A percentile compares a stretch with the other conserved stretches of the same genome.
phyloP scores from a whole-genome alignment of 2,329 filamentous ascomycete species.

The Cytospora piceae region DNA sequence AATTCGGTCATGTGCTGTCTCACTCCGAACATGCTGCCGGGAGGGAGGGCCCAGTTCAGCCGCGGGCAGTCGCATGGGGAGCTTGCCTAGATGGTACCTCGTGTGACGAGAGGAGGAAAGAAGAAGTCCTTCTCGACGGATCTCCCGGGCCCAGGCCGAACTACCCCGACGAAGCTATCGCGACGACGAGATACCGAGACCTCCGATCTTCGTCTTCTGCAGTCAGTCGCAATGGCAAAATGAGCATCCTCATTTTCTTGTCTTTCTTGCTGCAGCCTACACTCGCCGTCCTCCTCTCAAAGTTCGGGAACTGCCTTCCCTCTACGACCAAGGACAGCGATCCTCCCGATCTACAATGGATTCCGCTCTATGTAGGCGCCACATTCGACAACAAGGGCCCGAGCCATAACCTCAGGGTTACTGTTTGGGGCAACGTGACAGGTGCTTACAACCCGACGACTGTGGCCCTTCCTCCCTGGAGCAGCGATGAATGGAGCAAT shows the following conservation, averaged over 20 bases:
- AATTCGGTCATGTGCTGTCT: constrained; percentile 13
- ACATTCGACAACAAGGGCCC: constrained; percentile 66
- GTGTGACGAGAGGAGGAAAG: constrained; percentile 10
- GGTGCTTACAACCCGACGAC: constrained; percentile 60
- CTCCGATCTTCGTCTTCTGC: neutral
- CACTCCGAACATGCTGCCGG: constrained; percentile 25
- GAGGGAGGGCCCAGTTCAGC: constrained; percentile 4
- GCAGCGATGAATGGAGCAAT: constrained; percentile 66
- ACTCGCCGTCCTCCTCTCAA: constrained; percentile 66
- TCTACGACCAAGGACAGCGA: constrained; percentile 59
- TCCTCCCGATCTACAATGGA: constrained; percentile 74
- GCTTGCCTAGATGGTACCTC: constrained; percentile 6
- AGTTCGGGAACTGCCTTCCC: constrained; percentile 83
- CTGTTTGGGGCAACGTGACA: constrained; percentile 88
- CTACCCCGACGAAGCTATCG: neutral
- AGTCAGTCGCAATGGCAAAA: constrained; percentile 18
- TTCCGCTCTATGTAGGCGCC: constrained; percentile 75
- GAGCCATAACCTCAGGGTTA: constrained; percentile 72
- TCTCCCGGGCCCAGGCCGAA: neutral
- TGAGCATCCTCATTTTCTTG: constrained; percentile 46
- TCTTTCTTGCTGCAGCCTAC: constrained; percentile 42
- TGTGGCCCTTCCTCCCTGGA: constrained; percentile 61
- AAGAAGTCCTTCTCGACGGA: neutral
- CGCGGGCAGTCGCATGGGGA: constrained; percentile 11
- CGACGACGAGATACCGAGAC: neutral